phyloP scores from a whole-genome alignment of 768 basidiomycete genomes.

The Chlorophyllum brunneum region DNA sequence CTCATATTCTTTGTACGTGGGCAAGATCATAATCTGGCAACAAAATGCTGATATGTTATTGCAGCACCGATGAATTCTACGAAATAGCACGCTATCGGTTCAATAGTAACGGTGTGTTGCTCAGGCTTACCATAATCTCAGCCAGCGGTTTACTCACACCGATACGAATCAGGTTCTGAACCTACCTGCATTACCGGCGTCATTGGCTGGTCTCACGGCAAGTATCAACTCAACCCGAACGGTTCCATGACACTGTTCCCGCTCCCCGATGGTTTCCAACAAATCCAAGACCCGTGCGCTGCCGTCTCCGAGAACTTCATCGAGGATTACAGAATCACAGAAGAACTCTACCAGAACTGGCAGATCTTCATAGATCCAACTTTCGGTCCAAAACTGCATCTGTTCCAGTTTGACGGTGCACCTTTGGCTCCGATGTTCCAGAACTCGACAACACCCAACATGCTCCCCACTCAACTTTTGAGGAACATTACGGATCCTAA shows the following conservation, averaged over 20 bases:
- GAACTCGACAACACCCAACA: conserved; percentile 70
- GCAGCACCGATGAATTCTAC: conserved; percentile 72
- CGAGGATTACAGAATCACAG: conserved; percentile 71
- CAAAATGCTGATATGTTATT: conserved; percentile 23
- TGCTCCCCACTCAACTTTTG: conserved; percentile 74
- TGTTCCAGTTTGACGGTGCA: conserved; percentile 76
- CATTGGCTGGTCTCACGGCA: conserved; percentile 89
- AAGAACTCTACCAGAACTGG: conserved; percentile 62
- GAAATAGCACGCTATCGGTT: conserved; percentile 93
- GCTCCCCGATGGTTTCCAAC: conserved; percentile 87
- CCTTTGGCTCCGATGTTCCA: conserved; percentile 71
- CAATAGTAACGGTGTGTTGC: conserved; percentile 68
- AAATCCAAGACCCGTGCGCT: conserved; percentile 91
- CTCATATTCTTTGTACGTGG: conserved; percentile 84
- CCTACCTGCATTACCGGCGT: conserved; percentile 90
- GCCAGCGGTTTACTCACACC: neutral
- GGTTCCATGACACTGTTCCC: conserved; percentile 78
- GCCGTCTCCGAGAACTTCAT: conserved; percentile 87
- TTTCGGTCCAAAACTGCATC: conserved; percentile 63
- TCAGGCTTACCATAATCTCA: neutral
- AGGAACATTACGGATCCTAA: conserved; percentile 44
- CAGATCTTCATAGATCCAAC: conserved; percentile 65
- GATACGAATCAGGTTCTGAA: conserved; percentile 49
- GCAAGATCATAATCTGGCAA: neutral
- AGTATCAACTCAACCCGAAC: conserved; percentile 60